Evolutionary conservation across 495 filamentous ascomycete species (phyloP), one percentile per base, ranked within the genome.

Genomic region (Penicillium cinerascens): DNA sequence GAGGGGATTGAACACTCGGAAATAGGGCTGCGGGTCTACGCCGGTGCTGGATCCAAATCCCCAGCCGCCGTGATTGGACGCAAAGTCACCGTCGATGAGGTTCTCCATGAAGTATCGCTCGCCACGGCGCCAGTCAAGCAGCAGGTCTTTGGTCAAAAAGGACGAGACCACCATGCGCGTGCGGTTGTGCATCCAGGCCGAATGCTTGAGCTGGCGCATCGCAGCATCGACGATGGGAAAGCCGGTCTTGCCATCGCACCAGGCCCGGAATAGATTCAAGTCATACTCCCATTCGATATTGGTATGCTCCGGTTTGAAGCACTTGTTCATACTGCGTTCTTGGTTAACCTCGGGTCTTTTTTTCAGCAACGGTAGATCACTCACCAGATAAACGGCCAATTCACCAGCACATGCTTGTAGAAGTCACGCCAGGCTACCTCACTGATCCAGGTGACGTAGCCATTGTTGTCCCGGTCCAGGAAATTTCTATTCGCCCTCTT

Each of bases 361-460:
- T 13, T 33, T 33, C 29, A 10, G 21, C 6, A 2, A 46, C 7
- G 23, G 10, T 15, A 17, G 6, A 18, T 18, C 44, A 61, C 77
- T 49, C 66, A 90, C 87, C 90, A 92, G 29, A 95, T 81, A 55
- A 90, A 93, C 4, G 92, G 92, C 88, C 88, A 96, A 50, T 92
- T 75, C 3, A 81, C 86, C 13, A 96, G 73, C 4, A 96, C 87
- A 65, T 96, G 89, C 54, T 87, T 88, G 69, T 96, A 96, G 63
- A 96, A 97, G 60, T 96, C 91, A 8, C 91, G 77, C 92, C 91
- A 95, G 1, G 89, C 91, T 0, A 97, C 77, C 64, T 96, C 91
- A 46, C 84, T 85, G 52, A 95, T 92, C 91, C 90, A 97, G 3
- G 77, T 71, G 44, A 76, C 70, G 33, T 89, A 87, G 0, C 90